A percentile compares a stretch with the other conserved stretches of the same genome.
phyloP scores from a whole-genome alignment of 768 basidiomycete species.

The Boletus eberwhitei region DNA sequence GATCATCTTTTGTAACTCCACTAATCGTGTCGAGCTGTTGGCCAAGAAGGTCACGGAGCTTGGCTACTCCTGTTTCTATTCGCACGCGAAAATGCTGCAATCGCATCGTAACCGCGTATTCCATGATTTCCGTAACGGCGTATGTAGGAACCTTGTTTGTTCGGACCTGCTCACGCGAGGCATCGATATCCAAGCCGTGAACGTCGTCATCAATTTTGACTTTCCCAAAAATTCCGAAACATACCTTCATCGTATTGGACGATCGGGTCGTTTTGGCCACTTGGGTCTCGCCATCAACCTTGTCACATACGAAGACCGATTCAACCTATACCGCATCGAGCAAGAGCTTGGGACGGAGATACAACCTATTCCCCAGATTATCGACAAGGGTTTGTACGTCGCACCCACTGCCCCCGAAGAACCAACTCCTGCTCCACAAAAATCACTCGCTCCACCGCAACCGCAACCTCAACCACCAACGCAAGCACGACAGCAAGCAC shows the following conservation, averaged over 20 bases:
- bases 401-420: slow-evolving; percentile 58
- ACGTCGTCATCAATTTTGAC: slow-evolving; percentile 99
- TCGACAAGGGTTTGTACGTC: slow-evolving; percentile 92
- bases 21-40: slow-evolving; percentile 97
- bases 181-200: slow-evolving; percentile 99
- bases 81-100: slow-evolving; percentile 99
- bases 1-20: slow-evolving; percentile 99
- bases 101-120: slow-evolving; percentile 98
- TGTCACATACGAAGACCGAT: slow-evolving; percentile 96
- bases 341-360: slow-evolving; percentile 99
- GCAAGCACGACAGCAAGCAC: slow-evolving; percentile 29
- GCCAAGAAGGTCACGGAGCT: slow-evolving; percentile 99
- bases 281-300: slow-evolving; percentile 96
- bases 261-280: slow-evolving; percentile 96
- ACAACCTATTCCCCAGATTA: slow-evolving; percentile 86
- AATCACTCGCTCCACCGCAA: slow-evolving; percentile 34
- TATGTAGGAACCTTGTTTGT: slow-evolving; percentile 98
- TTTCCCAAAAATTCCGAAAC: slow-evolving; percentile 99
- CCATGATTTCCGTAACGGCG: slow-evolving; percentile 98
- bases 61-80: slow-evolving; percentile 99
- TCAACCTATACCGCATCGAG: slow-evolving; percentile 97
- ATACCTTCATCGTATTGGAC: slow-evolving; percentile 97
- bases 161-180: slow-evolving; percentile 96
- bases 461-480: slow-evolving; percentile 27
- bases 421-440: slow-evolving; percentile 46